These are phyloP conservation scores for Ballota nigra DNA, from an alignment of 257 asterid genomes.

Conservation along the genomic window DNA sequence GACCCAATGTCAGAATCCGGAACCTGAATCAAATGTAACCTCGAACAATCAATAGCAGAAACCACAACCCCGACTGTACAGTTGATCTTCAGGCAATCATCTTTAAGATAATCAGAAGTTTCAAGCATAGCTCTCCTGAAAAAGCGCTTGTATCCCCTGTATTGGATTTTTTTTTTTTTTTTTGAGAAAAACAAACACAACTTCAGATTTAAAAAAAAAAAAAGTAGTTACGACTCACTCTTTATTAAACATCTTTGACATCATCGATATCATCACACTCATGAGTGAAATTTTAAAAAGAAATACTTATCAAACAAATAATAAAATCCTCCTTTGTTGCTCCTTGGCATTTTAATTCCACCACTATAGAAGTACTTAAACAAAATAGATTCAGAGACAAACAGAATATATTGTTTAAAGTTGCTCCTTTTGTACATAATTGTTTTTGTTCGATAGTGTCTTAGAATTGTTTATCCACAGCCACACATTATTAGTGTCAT, in stretches of 20 bases:
- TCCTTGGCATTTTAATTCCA: slow-evolving; percentile 2
- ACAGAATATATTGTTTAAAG: background rate
- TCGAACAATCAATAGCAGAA: slow-evolving; percentile 81
- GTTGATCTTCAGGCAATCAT: slow-evolving; percentile 96
- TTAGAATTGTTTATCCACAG: background rate
- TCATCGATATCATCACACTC: background rate
- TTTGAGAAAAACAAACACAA: background rate
- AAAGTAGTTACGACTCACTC: background rate
- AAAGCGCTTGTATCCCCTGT: slow-evolving; percentile 97
- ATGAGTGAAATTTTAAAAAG: background rate
- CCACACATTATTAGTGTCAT: background rate
- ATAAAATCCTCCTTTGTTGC: background rate
- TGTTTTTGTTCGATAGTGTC: background rate
- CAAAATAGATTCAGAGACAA: background rate
- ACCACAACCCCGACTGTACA: slow-evolving; percentile 99
- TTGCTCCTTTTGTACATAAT: background rate
- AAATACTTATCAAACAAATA: background rate
- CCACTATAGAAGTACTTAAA: background rate
- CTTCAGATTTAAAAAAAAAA: background rate
- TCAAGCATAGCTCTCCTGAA: slow-evolving; percentile 87
- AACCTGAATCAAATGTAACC: slow-evolving; percentile 77
- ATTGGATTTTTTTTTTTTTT: slow-evolving; percentile 5
- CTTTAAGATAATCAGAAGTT: slow-evolving; percentile 88
- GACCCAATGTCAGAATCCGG: slow-evolving; percentile 92
- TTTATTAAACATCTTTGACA: slow-evolving; percentile 6